Conservation (phyloP, 2,329 filamentous ascomycete species). For the Clarireedia homoeocarpa region DNA sequence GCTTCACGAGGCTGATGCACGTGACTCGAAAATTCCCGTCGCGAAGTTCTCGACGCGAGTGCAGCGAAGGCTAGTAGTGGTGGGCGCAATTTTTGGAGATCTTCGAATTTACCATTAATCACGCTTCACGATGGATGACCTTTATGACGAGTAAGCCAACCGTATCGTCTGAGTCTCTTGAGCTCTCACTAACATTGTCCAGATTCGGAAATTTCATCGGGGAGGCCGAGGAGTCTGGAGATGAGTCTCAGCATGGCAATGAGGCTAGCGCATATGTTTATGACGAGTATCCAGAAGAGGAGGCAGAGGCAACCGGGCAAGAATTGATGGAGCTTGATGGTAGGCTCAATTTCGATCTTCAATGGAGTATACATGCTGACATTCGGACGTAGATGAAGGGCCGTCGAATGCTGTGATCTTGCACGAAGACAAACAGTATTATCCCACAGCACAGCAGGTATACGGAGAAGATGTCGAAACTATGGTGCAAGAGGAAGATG, state of each 20-base stretch:
- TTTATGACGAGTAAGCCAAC: slow-evolving; percentile 78
- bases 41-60: slow-evolving; percentile 17
- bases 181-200: slow-evolving; percentile 16
- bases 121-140: slow-evolving; percentile 68
- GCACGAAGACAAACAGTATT: slow-evolving; percentile 99
- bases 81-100: slow-evolving; percentile 12
- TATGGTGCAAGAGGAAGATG: slow-evolving; percentile 93
- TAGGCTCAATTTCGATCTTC: slow-evolving; percentile 31
- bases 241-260: slow-evolving; percentile 71
- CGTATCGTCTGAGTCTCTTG: slow-evolving; percentile 1
- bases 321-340: slow-evolving; percentile 92
- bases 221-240: slow-evolving; percentile 81
- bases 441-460: slow-evolving; percentile 92
- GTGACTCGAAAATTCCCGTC: slow-evolving; percentile 15
- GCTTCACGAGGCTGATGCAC: slow-evolving; percentile 16
- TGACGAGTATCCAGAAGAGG: slow-evolving; percentile 58
- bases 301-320: slow-evolving; percentile 58
- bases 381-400: slow-evolving; percentile 52
- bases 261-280: slow-evolving; percentile 75
- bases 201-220: slow-evolving; percentile 99
- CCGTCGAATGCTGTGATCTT: slow-evolving; percentile 95
- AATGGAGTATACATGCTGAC: slow-evolving; percentile 21
- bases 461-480: slow-evolving; percentile 94
- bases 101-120: slow-evolving; percentile 2
- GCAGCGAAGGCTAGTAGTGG: slow-evolving; percentile 7